Evolutionary conservation across 257 asterid species (phyloP).

Genomic region (Lantana camara): DNA sequence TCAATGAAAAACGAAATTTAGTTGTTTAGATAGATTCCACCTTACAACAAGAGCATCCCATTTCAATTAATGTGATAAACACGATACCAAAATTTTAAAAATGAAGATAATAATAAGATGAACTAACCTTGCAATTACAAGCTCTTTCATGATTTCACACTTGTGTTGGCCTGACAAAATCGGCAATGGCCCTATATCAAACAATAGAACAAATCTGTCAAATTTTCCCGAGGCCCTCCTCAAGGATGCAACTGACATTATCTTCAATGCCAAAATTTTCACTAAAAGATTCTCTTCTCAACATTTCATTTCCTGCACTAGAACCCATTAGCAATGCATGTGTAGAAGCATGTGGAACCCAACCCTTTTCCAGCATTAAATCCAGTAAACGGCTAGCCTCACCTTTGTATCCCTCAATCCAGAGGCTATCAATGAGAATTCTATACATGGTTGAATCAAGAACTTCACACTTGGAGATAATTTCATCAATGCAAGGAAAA

Average conservation of each 20-base stretch:
- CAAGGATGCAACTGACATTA: constrained; percentile 63
- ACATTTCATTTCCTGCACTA: constrained; percentile 26
- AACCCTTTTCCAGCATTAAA: constrained; percentile 75
- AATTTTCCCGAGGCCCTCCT: constrained; percentile 53
- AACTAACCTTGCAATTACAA: constrained; percentile 18
- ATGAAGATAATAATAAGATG: no score
- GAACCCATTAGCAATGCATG: constrained; percentile 70
- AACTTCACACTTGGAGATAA: constrained; percentile 34
- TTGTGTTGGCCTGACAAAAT: neutral
- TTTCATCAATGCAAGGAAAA: constrained; percentile 42
- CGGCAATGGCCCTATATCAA: neutral
- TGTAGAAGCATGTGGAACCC: constrained; percentile 69
- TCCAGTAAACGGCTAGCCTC: constrained; percentile 63
- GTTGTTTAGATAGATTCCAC: no score
- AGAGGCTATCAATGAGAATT: constrained; percentile 60
- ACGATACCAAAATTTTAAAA: no score
- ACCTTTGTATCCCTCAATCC: constrained; percentile 67
- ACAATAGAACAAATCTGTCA: constrained; percentile 9
- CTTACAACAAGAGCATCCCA: no score
- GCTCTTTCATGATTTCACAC: neutral
- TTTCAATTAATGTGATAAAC: no score
- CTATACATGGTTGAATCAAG: constrained; percentile 52
- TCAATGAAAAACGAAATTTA: neutral
- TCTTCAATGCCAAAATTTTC: constrained; percentile 39
- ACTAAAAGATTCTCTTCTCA: neutral